phyloP scores from a whole-genome alignment of 2,329 filamentous ascomycete genomes.

The Fusarium pseudocircinatum region DNA sequence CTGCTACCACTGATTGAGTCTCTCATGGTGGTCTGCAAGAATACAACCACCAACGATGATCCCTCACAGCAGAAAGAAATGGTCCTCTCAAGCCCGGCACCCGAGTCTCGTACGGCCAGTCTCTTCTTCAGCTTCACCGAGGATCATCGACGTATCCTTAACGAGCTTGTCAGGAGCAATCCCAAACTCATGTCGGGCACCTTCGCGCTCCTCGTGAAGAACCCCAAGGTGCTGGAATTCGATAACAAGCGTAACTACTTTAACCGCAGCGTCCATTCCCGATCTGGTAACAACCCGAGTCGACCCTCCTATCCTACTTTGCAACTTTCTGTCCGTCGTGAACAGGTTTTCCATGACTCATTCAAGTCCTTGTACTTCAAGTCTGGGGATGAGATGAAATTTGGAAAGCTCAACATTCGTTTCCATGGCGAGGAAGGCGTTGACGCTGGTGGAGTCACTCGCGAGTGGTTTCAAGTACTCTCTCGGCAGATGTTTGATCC shows the following conservation, averaged over 20 bases:
- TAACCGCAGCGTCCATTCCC: conserved; percentile 85
- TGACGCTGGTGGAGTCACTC: conserved; percentile 94
- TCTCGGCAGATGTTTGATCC: conserved; percentile 99
- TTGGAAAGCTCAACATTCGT: conserved; percentile 96
- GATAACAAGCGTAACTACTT: conserved; percentile 99
- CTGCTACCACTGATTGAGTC: conserved; percentile 93
- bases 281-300: conserved; percentile 72
- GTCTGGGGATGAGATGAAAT: conserved; percentile 96
- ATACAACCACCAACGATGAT: conserved; percentile 82
- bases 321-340: conserved; percentile 88
- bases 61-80: conserved; percentile 71
- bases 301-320: conserved; percentile 77
- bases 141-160: conserved; percentile 96
- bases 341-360: conserved; percentile 97
- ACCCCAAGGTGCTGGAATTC: conserved; percentile 98
- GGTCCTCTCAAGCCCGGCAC: conserved; percentile 75
- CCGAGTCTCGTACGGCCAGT: conserved; percentile 83
- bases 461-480: conserved; percentile 99
- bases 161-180: conserved; percentile 96
- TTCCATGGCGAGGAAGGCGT: conserved; percentile 98
- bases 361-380: conserved; percentile 99
- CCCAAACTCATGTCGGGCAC: conserved; percentile 99
- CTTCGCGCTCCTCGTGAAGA: conserved; percentile 95
- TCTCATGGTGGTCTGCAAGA: conserved; percentile 99
- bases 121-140: conserved; percentile 98